Evolutionary conservation across 495 filamentous ascomycete genomes (phyloP), one percentile per base, ranked within the genome.

Genomic region (Cairneyella variabilis): DNA sequence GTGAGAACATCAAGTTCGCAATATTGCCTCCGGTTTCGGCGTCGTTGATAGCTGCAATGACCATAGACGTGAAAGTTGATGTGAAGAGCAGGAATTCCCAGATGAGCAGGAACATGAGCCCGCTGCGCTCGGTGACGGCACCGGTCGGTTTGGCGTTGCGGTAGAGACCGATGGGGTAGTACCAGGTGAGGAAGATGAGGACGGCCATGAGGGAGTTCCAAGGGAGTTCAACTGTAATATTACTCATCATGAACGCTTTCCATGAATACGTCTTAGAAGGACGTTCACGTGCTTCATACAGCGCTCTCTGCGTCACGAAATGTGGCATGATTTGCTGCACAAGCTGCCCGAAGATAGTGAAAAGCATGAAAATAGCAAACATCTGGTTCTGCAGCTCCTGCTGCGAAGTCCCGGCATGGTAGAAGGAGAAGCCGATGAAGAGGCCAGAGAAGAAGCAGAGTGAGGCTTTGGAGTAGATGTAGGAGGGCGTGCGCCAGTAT

Each of bases 361-460:
- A 70, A 3, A 96, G 68, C 75, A 91, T 83, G 73, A 96, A 95
- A 61, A 95, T 83, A 61, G 81, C 74, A 63, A 95, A 93, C 74
- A 93, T 86, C 62, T 91, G 85, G 64, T 95, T 93, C 62, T 91
- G 88, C 16, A 95, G 77, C 34, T 89, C 90, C 66, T 93, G 88
- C 2, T 84, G 68, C 16, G 76, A 79, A 64, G 83, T 86, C 23
- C 78, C 70, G 6, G 87, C 78, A 17, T 82, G 75, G 78, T 79
- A 90, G 71, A 97, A 95, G 20, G 88, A 88, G 68, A 97, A 91
- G 11, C 90, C 90, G 64, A 91, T 90, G 71, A 95, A 95, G 3
- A 95, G 71, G 1, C 77, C 79, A 27, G 59, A 51, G 32, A 76
- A 63, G 22, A 75, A 63, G 58, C 80, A 85, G 34, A 88, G 77